Evolutionary conservation across 768 basidiomycete genomes (phyloP), one percentile per base, ranked within the genome.

Genomic region (Amanita polypyramis): DNA sequence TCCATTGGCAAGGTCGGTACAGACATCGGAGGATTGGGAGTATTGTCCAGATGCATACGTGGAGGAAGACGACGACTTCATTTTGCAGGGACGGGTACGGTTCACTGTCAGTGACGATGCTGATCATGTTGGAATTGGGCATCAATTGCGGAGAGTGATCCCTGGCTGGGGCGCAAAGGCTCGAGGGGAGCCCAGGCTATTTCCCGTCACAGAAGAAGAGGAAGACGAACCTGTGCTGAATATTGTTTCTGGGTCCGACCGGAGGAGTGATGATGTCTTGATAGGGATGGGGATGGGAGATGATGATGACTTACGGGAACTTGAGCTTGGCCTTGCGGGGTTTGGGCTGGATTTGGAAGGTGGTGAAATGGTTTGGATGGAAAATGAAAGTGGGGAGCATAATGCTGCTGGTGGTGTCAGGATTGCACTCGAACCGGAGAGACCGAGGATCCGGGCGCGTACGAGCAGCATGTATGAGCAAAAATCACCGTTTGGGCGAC

Each of bases 201-300:
- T 72, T 56, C 68, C 71, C 9, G 71, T 73, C 17, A 66, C 59
- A 41, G 72, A 72, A 47, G 65, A 65, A 47, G 60, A 58, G 12
- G 66, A 65, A 33, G 63, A 60, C 4, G 58, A 59, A 36, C 51
- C 51, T 12, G 8, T 33, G 9, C 30, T 25, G 32, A 29, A 15
- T 23, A 5, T 21, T 9, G 36, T 10, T 37, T 7, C 30, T 29
- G 34, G 36, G 39, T 11, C 25, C 27, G 17, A 17, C 27, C 7
- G 15, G 2, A 57, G 57, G 30, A 54, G 55, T 29, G 48, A 55
- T 34, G 49, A 50, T 52, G 52, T n/a, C 58, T 60, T 33, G 59
- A 59, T 53, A 47, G 43, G 32, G 43, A 50, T 27, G 52, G 47
- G 52, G 21, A 33, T 42, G 47, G 42, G 42, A 54, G 60, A 61